Conservation (phyloP, 2,329 filamentous ascomycete species). For the Xylariaceae sp. region DNA sequence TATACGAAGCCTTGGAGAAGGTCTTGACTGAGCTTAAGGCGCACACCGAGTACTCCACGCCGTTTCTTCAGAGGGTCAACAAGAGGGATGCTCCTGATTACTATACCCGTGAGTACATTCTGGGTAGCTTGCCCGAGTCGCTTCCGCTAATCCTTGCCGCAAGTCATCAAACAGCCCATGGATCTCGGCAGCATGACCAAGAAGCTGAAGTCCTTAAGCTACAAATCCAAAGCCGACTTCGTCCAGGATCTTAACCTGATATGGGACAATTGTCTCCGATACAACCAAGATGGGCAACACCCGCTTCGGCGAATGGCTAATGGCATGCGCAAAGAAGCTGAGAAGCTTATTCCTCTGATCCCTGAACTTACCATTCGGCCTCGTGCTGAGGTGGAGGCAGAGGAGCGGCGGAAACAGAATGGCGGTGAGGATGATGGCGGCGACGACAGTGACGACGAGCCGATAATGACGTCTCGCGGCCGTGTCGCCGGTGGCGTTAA, state of each 20-base stretch:
- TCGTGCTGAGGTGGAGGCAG: slow-evolving; percentile 88
- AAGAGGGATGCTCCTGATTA: slow-evolving; percentile 97
- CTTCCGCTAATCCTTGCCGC: slow-evolving; percentile 29
- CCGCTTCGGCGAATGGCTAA: slow-evolving; percentile 88
- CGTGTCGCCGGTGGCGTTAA: slow-evolving; percentile 80
- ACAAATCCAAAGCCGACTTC: slow-evolving; percentile 91
- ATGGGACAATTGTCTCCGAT: slow-evolving; percentile 94
- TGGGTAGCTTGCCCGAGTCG: slow-evolving; percentile 5
- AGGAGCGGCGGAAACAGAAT: slow-evolving; percentile 79
- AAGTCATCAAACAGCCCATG: slow-evolving; percentile 95
- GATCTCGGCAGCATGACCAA: slow-evolving; percentile 98
- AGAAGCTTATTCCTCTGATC: slow-evolving; percentile 92
- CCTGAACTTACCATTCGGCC: slow-evolving; percentile 88
- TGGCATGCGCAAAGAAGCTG: slow-evolving; percentile 95
- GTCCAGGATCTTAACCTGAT: slow-evolving; percentile 91
- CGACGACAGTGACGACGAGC: slow-evolving; percentile 94
- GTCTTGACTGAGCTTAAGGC: slow-evolving; percentile 96
- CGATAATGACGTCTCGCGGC: slow-evolving; percentile 95
- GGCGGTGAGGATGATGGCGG: slow-evolving; percentile 77
- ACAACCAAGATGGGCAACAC: slow-evolving; percentile 86
- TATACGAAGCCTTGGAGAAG: slow-evolving; percentile 96
- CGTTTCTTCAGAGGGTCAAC: slow-evolving; percentile 90
- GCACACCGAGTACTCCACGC: slow-evolving; percentile 94
- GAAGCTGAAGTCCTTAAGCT: slow-evolving; percentile 77
- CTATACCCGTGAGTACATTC: slow-evolving; percentile 66